Evolutionary conservation across 169 alveolate species (phyloP).

Genomic region (Cryptosporidium viatorum): DNA sequence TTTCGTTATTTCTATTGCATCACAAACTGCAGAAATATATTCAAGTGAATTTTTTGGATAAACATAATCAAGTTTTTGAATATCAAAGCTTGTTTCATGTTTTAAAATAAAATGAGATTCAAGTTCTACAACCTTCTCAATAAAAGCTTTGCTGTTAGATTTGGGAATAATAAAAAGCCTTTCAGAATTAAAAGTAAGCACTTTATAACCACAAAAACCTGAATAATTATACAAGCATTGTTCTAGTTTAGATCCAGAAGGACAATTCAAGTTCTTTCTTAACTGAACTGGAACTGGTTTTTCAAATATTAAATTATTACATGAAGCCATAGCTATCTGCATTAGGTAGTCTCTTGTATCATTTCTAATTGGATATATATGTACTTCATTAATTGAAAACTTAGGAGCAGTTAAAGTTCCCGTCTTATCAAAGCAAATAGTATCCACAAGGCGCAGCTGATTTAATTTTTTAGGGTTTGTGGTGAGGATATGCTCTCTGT

Average conservation of each 20-base stretch:
- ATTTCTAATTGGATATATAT: constrained; percentile 12
- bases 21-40: constrained; percentile 5
- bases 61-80: neutral
- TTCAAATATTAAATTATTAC: constrained; percentile 46
- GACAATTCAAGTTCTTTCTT: neutral
- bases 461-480: constrained; percentile 28
- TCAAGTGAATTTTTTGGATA: constrained; percentile 21
- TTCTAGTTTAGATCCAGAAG: constrained; percentile 68
- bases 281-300: neutral
- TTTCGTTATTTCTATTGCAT: constrained; percentile 20
- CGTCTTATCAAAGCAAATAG: constrained; percentile 61
- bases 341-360: neutral
- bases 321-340: constrained; percentile 29
- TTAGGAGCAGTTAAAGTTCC: constrained; percentile 41
- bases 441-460: constrained; percentile 20
- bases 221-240: constrained; percentile 21
- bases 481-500: neutral
- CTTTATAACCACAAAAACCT: constrained; percentile 34
- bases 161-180: constrained; percentile 37
- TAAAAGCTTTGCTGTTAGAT: neutral
- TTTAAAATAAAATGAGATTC: neutral
- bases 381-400: constrained; percentile 6
- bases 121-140: constrained; percentile 2
- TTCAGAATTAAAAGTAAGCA: constrained; percentile 8
- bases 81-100: neutral